A percentile compares a stretch with the other conserved stretches of the same genome.
These are phyloP conservation scores for Parastagonospora avenae DNA, from an alignment of 2,329 filamentous ascomycete species.

Conservation along the genomic window DNA sequence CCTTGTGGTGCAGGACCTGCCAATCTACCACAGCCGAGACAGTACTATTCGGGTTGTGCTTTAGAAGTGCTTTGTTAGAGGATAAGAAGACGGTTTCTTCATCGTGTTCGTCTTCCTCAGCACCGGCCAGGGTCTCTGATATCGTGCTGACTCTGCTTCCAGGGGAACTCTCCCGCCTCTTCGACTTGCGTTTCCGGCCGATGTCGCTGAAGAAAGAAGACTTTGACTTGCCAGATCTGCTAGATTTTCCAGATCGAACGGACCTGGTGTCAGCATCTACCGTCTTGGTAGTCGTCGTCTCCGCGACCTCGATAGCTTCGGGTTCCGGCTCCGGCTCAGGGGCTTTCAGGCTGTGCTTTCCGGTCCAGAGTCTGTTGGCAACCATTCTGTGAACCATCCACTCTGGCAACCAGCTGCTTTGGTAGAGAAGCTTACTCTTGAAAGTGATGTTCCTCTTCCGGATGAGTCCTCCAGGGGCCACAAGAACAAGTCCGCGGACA, in stretches of 20 bases:
- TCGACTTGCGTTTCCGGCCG: conserved; percentile 3
- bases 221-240: conserved; percentile 1
- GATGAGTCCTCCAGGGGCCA: conserved; percentile 80
- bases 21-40: conserved; percentile 69
- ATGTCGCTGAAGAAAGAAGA: background rate
- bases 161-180: conserved; percentile 7
- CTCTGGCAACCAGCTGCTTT: conserved; percentile 64
- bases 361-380: conserved; percentile 37
- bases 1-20: conserved; percentile 70
- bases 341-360: conserved; percentile 14
- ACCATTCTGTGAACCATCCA: conserved; percentile 56
- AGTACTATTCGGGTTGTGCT: conserved; percentile 57
- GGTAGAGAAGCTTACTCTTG: conserved; percentile 68
- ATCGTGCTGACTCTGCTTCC: background rate
- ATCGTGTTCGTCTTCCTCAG: conserved; percentile 7
- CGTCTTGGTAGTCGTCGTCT: conserved; percentile 12
- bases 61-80: conserved; percentile 51
- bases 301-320: conserved; percentile 24
- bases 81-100: conserved; percentile 28
- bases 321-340: conserved; percentile 38
- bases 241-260: conserved; percentile 2
- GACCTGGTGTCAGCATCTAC: conserved; percentile 5
- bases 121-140: background rate
- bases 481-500: conserved; percentile 71
- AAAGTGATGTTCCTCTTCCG: conserved; percentile 66